phyloP scores from a whole-genome alignment of 2,329 filamentous ascomycete species.

The Didymella lethalis region DNA sequence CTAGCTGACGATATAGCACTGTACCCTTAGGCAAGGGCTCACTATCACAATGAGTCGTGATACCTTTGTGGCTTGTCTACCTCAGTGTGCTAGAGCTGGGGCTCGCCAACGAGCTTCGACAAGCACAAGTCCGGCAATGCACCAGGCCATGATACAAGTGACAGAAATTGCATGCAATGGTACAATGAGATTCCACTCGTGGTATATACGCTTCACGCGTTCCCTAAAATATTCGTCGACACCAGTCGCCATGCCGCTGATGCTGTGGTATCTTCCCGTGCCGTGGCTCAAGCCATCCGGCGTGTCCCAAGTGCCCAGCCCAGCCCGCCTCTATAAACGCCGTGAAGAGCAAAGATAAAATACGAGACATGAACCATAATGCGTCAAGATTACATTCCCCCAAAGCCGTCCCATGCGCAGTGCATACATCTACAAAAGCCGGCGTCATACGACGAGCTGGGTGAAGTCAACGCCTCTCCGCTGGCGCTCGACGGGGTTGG shows the following conservation, averaged over 20 bases:
- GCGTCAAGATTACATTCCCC: conserved; percentile 10
- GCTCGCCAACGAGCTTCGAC: not conserved
- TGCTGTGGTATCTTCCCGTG: conserved; percentile 23
- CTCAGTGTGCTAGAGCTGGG: too few relatives aligned
- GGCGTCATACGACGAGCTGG: conserved; percentile 37
- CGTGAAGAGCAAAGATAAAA: not conserved
- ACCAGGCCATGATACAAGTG: too few relatives aligned
- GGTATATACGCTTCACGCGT: conserved; percentile 15
- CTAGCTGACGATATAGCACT: too few relatives aligned
- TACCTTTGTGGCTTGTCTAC: too few relatives aligned
- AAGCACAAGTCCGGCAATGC: not conserved
- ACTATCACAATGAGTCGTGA: too few relatives aligned
- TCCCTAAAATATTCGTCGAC: conserved; percentile 22
- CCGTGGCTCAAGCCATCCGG: not conserved
- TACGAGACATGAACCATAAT: not conserved
- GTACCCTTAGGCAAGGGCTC: too few relatives aligned
- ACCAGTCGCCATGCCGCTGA: conserved; percentile 23
- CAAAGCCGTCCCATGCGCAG: not conserved
- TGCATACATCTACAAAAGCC: conserved; percentile 40
- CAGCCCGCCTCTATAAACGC: conserved; percentile 10
- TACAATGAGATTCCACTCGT: not conserved
- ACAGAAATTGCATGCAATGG: too few relatives aligned
- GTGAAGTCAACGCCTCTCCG: conserved; percentile 39
- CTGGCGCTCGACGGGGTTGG: conserved; percentile 28
- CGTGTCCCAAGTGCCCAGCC: not conserved